Conservation (phyloP, 345 rosid species). For the Eucalyptus pumila region DNA sequence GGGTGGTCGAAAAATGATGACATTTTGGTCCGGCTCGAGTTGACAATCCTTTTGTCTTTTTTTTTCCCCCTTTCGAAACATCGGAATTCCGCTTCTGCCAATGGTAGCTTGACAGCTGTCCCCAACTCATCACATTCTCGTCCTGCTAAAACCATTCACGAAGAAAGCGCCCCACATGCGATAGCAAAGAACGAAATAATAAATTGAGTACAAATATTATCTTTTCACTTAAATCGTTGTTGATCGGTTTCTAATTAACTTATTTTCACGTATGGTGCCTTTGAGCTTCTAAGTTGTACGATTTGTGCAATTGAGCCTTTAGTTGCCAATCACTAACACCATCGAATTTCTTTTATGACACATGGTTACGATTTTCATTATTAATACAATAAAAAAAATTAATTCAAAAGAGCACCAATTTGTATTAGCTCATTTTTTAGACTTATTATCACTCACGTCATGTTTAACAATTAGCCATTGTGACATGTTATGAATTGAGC, state of each 20-base stretch:
- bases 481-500: neutral
- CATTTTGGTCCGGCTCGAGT: neutral
- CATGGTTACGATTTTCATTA: fast-evolving
- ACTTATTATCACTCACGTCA: fast-evolving
- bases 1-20: neutral
- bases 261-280: neutral
- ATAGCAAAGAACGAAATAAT: neutral
- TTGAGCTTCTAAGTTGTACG: neutral
- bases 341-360: too few species aligned
- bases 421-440: fast-evolving
- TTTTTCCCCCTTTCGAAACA: neutral
- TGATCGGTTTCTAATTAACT: neutral
- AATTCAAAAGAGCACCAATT: fast-evolving
- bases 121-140: neutral
- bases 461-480: neutral
- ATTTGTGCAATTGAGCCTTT: neutral
- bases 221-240: too few species aligned
- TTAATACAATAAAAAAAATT: fast-evolving
- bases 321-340: neutral
- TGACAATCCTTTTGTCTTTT: neutral
- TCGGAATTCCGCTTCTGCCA: neutral
- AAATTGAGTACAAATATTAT: neutral
- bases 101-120: neutral
- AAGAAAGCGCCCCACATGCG: neutral
- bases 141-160: neutral